phyloP scores from a whole-genome alignment of 2,329 filamentous ascomycete species.

The Rosellinia necatrix region DNA sequence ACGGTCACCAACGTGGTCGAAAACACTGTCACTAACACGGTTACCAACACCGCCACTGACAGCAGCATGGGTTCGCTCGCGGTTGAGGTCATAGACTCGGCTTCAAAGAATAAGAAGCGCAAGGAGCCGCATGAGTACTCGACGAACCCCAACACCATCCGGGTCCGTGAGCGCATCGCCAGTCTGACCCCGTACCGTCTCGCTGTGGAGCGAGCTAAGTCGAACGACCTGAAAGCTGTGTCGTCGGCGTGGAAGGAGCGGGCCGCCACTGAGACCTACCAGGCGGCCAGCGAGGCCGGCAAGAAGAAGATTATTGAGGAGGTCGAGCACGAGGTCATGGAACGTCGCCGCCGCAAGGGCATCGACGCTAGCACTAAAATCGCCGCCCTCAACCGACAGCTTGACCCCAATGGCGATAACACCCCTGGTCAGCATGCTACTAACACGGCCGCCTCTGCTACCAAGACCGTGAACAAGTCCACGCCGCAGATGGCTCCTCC shows the following conservation, averaged over 20 bases:
- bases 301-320: conserved; percentile 17
- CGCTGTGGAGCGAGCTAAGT: conserved; percentile 28
- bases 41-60: not conserved
- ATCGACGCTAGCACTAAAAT: conserved; percentile 23
- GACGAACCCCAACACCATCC: conserved; percentile 34
- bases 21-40: no score
- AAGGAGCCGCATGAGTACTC: conserved; percentile 34
- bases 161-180: conserved; percentile 31
- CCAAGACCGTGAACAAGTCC: no score
- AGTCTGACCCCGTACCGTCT: conserved; percentile 21
- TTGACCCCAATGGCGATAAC: not conserved
- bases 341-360: conserved; percentile 24
- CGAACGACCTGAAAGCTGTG: conserved; percentile 33
- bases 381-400: not conserved
- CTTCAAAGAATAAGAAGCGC: not conserved
- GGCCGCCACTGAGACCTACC: conserved; percentile 16
- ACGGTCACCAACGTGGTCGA: no score
- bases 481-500: not conserved
- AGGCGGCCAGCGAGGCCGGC: not conserved
- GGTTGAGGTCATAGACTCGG: no score
- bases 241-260: conserved; percentile 24
- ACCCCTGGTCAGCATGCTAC: not conserved
- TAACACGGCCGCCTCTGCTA: no score
- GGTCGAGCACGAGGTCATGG: conserved; percentile 27
- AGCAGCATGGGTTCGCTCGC: not conserved